Evolutionary conservation across 257 asterid genomes (phyloP).

Genomic region (Scutellaria barbata): DNA sequence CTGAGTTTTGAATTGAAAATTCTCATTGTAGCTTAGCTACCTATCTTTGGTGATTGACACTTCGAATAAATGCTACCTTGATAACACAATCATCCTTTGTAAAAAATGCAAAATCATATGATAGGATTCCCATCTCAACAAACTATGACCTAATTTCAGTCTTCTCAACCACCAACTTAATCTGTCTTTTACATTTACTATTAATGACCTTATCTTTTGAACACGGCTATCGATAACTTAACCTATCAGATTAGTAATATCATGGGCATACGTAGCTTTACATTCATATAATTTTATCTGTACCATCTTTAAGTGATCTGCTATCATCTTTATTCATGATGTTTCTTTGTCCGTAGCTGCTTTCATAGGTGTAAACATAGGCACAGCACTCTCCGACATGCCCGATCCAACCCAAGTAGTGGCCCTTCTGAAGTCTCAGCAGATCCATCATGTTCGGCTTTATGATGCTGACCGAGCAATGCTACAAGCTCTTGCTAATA

Average conservation of each 20-base stretch:
- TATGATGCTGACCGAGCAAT: slow-evolving; percentile 70
- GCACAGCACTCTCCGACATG: slow-evolving; percentile 84
- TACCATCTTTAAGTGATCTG: no score
- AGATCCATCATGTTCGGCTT: slow-evolving; percentile 73
- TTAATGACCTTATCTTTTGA: slow-evolving; percentile 12
- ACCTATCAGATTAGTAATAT: neutral
- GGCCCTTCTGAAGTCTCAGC: slow-evolving; percentile 86
- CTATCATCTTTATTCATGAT: neutral
- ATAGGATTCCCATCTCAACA: neutral
- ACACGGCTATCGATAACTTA: neutral
- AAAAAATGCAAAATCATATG: neutral
- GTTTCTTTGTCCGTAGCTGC: slow-evolving; percentile 49
- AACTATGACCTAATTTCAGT: neutral
- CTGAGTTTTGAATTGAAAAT: neutral
- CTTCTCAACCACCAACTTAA: neutral
- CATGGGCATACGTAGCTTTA: no score
- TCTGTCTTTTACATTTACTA: neutral
- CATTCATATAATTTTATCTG: no score
- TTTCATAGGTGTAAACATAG: slow-evolving; percentile 81
- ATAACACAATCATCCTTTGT: slow-evolving; percentile 3
- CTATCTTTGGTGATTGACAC: neutral
- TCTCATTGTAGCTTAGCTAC: neutral
- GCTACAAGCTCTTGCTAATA: slow-evolving; percentile 80
- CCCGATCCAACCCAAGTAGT: slow-evolving; percentile 83
- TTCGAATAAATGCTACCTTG: slow-evolving; percentile 4